Base-by-base conservation (phyloP, 352 stramenopile species). In the Globisporangium rhizosaccharum region DNA sequence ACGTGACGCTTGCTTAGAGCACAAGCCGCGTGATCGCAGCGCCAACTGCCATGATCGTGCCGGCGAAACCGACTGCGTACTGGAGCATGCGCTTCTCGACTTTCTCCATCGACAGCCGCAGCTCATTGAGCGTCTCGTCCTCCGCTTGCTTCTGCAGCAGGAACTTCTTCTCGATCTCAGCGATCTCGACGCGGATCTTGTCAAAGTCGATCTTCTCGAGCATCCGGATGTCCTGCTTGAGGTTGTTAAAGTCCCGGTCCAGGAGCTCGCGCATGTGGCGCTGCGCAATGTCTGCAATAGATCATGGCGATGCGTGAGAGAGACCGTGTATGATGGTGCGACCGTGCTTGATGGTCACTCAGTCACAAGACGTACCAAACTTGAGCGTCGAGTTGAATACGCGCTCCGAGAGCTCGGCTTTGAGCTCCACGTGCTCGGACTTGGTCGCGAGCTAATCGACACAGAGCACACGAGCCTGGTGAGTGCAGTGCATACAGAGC, bases 141-240 rank as follows among this genome's bases (percentile, higher is more conserved):
- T 95, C 85, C 4, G 82, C 82, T 61, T 95, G 85, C 67, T 95
- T 95, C 56, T 95, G 85, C 53, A 95, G 68, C 59, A 95, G 60
- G 71, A 95, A 95, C 67, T 95, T 92, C 47, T 92, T 92, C 60
- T 95, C 85, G 9, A 95, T 79, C 69, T 93, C 83, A 2, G 79
- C 76, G 46, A 95, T 90, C 61, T 95, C 85, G 64, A 92, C 83
- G 57, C 83, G 85, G 58, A 95, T 88, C 62, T 93, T 92, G 68
- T 95, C 85, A 56, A 95, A 93, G 59, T 95, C 85, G 63, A 93
- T 90, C 63, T 95, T 93, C 67, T 95, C 85, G 11, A 92, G 76
- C 85, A 95, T 93, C 54, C 85, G 83, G 64, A 95, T 95, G 63
- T 95, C 85, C 61, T 93, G 83, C 68, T 95, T 95, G 33, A 95